Conservation (phyloP, 768 basidiomycete genomes). For the Hysterangium stoloniferum region DNA sequence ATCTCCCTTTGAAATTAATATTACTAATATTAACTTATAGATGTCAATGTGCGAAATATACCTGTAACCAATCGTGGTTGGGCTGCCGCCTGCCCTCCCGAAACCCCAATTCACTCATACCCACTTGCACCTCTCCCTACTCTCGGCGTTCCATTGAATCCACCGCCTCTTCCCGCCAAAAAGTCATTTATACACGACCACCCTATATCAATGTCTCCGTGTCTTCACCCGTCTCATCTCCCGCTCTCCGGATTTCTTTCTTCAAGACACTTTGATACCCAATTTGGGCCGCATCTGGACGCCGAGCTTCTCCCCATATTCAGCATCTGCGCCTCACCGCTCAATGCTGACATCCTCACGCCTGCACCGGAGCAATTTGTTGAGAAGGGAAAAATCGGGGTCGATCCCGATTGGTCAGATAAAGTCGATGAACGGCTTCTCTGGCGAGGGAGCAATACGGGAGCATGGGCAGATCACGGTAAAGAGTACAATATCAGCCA, state of each 20-base stretch:
- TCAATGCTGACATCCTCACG: conserved; percentile 51
- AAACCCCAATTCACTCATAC: neutral
- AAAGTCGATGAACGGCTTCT: conserved; percentile 53
- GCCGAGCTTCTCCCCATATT: conserved; percentile 41
- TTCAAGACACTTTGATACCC: conserved; percentile 19
- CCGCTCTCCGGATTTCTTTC: conserved; percentile 45
- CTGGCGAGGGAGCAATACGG: conserved; percentile 74
- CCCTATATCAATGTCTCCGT: conserved; percentile 40
- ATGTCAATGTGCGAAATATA: neutral
- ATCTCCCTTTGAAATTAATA: neutral
- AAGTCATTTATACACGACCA: conserved; percentile 42
- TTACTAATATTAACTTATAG: neutral
- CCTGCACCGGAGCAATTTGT: conserved; percentile 42
- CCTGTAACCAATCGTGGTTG: conserved; percentile 9
- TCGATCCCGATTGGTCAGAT: conserved; percentile 58
- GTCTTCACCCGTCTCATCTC: conserved; percentile 32
- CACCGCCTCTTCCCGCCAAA: neutral
- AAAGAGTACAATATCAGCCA: conserved; percentile 41
- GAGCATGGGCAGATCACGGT: no score
- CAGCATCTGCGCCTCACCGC: conserved; percentile 37
- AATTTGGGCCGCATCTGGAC: conserved; percentile 37
- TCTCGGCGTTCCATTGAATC: neutral
- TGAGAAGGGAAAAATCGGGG: conserved; percentile 31
- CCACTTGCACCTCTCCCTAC: neutral
- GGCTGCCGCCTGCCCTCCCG: conserved; percentile 26